Percentiles rank a stretch among this genome's conserved stretches.
Evolutionary conservation across 169 alveolate species (phyloP).

Genomic region (Cryptosporidium ryanae): DNA sequence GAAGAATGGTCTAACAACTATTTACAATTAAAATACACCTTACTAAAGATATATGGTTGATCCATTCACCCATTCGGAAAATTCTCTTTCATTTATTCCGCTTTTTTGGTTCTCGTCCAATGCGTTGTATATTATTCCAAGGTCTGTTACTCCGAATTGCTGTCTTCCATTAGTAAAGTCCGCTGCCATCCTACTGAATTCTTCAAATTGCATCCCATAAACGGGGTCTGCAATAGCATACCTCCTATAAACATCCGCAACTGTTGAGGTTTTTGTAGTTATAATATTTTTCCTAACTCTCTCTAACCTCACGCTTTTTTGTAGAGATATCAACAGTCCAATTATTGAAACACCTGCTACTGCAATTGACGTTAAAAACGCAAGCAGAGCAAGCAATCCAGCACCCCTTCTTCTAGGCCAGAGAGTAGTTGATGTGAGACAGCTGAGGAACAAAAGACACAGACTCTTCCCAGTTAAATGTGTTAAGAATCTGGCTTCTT

Average conservation of each 20-base stretch:
- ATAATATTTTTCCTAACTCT: slow-evolving; percentile 81
- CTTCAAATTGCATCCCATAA: slow-evolving; percentile 92
- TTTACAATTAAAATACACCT: neutral
- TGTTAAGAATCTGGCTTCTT: slow-evolving; percentile 86
- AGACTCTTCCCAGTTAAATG: slow-evolving; percentile 88
- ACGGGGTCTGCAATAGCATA: slow-evolving; percentile 90
- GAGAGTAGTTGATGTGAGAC: slow-evolving; percentile 77
- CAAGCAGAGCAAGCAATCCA: slow-evolving; percentile 77
- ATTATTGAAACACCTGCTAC: slow-evolving; percentile 85
- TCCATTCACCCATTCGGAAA: slow-evolving; percentile 90
- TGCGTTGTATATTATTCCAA: slow-evolving; percentile 88
- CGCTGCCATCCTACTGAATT: slow-evolving; percentile 89
- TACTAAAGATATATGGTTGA: slow-evolving; percentile 53
- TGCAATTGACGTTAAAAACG: slow-evolving; percentile 79
- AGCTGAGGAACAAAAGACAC: slow-evolving; percentile 84
- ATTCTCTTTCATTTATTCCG: slow-evolving; percentile 91
- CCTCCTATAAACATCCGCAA: slow-evolving; percentile 88
- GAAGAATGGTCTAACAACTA: neutral
- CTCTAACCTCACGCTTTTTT: slow-evolving; percentile 89
- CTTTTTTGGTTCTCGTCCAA: slow-evolving; percentile 91
- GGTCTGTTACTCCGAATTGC: slow-evolving; percentile 89
- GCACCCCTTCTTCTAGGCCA: slow-evolving; percentile 79
- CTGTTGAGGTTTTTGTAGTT: slow-evolving; percentile 85
- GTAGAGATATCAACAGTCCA: slow-evolving; percentile 87
- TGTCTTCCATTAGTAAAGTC: slow-evolving; percentile 88